Base-by-base conservation (phyloP, 805 yeast species). In the Blastobotrys chiropterorum region DNA sequence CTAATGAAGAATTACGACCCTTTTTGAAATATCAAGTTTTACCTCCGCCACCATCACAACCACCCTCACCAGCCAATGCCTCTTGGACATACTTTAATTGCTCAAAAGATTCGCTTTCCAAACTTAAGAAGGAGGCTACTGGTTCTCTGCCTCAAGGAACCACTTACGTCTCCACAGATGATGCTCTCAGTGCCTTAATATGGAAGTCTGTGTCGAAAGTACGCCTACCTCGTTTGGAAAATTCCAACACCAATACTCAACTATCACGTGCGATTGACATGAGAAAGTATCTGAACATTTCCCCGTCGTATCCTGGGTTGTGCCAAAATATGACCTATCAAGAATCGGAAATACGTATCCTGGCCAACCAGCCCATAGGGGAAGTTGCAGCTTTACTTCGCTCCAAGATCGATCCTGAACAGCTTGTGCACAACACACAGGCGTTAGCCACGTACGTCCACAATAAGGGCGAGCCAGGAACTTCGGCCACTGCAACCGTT, bases 191-290 rank as follows among this genome's bases (percentile, higher is more conserved):
- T 44, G 55, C 52, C 8, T 52, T 52, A 19, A 40, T 48, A 14
- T 52, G 55, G 55, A 38, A 52, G 38, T 17, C 38, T 11, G 41
- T 52, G 15, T 17, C 46, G 2, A 38, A 39, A 2, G 51, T 34
- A 3, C 43, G 51, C 8, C 34, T 20, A 6, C 11, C 34, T 8
- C 38, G 50, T 4, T 30, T 47, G 16, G 47, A 26, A 26, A 21
- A 16, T 19, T 4, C 39, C 11, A 34, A 14, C n/a, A 38, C 21
- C 1, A 13, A 7, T 2, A 41, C 54, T 4, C 34, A 31, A 7
- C 38, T 53, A 14, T 49, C 54, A 3, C 44, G 56, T 14, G 56
- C 56, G 6, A 26, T 51, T 21, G 54, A 54, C 45, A 26, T 22
- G 7, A 21, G 55, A 39, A 11, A 11, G 30, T 30, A 7, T 26